Percentiles rank a stretch among this genome's conserved stretches.
phyloP scores from a whole-genome alignment of 2,329 filamentous ascomycete genomes.

The Phoma sp. region DNA sequence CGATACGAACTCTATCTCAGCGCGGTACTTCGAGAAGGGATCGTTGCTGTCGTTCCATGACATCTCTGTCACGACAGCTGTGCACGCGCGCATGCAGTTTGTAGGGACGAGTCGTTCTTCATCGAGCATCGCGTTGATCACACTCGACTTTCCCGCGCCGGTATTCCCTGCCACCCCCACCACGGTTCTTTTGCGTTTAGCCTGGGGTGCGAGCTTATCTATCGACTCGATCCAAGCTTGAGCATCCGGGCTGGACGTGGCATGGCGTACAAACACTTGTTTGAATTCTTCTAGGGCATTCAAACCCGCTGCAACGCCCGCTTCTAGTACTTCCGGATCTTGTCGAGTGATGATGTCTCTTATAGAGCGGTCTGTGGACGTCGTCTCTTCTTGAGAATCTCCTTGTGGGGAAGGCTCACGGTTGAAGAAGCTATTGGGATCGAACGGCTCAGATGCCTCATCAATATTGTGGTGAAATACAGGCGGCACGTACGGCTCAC shows the following conservation, averaged over 20 bases:
- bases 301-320: constrained; percentile 48
- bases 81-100: constrained; percentile 67
- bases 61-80: constrained; percentile 66
- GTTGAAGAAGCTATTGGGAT: constrained; percentile 26
- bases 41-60: constrained; percentile 59
- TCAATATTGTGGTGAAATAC: not conserved
- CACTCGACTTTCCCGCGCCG: constrained; percentile 66
- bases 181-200: constrained; percentile 53
- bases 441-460: constrained; percentile 16
- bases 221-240: constrained; percentile 53
- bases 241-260: constrained; percentile 33
- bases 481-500: not conserved
- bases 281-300: constrained; percentile 47
- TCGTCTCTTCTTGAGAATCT: constrained; percentile 7
- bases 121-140: constrained; percentile 69
- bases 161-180: constrained; percentile 68
- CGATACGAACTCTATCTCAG: constrained; percentile 65
- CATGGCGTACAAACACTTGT: not conserved
- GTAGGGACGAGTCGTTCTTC: constrained; percentile 64
- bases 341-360: constrained; percentile 42
- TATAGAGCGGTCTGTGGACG: constrained; percentile 28
- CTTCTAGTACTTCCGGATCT: constrained; percentile 47
- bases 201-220: constrained; percentile 50
- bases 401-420: constrained; percentile 19
- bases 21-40: constrained; percentile 54